Base-by-base conservation (phyloP, 495 filamentous ascomycete species). In the Talaromyces stipitatus region DNA sequence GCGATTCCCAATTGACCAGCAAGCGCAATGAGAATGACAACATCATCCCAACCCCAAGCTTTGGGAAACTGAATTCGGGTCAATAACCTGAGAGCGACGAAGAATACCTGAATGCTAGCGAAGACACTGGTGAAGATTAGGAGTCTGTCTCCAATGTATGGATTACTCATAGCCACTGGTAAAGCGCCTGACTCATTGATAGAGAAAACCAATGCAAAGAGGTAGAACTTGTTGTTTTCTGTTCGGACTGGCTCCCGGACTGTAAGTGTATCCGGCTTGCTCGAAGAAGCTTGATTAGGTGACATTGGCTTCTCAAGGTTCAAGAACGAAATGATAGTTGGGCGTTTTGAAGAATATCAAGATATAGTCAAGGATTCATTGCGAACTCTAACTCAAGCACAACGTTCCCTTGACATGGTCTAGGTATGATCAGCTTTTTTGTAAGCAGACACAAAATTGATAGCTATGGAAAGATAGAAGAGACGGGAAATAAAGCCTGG, bases 31-130 rank as follows among this genome's bases (percentile, higher is more conserved):
- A 53, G 12, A 18, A 57, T 61, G 24, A 61, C 26, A 18, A 24
- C 23, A 48, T 61, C 59, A 23, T 61, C 59, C 18, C 28, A 27
- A 8, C 48, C 47, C 30, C 46, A 24, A 9, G 46, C 22, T 18
- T 48, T 48, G 22, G 46, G 46, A 20, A 18, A 24, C 2, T 24
- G 26, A 11, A 24, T 12, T 24, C 46, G 22, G 14, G 46, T 48
- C 22, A 27, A 5, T 6, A 24, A 26, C 26, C 46, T 16, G 22
- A 48, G 46, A 16, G 14, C 22, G 14, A 48, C 46, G 6, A 24
- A 48, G 8, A 48, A 24, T 16, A 48, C 24, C 46, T 48, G 22
- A 4, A 48, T 48, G 24, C 11, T 12, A 48, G 26, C 26, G 20
- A 48, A 48, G 26, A 48, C 26, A 10, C 22, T 27, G 46, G 46